Conservation (phyloP, 2,329 filamentous ascomycete genomes). For the Ophiocordyceps unilateralis region DNA sequence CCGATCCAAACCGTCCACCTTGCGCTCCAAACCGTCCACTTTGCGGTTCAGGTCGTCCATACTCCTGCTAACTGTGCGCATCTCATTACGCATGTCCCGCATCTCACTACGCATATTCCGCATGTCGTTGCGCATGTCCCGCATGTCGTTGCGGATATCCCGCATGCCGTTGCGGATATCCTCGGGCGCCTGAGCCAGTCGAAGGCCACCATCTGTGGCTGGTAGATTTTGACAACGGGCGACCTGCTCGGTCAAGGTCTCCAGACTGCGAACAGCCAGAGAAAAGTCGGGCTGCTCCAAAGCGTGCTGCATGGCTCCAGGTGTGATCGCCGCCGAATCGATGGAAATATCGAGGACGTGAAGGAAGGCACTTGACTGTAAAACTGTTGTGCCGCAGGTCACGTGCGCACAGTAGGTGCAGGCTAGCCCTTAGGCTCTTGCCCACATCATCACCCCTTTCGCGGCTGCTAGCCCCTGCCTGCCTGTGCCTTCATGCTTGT, state of each 20-base stretch:
- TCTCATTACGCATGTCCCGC: too few species aligned
- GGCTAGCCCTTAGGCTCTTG: too few species aligned
- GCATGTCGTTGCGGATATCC: not conserved
- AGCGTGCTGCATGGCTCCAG: not conserved
- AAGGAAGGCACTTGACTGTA: not conserved
- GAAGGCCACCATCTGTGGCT: not conserved
- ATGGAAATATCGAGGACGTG: not conserved
- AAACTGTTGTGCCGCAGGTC: too few species aligned
- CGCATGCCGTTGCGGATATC: not conserved
- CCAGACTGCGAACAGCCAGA: not conserved
- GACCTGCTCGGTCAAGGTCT: slow-evolving; percentile 1
- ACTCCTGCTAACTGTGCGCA: not conserved
- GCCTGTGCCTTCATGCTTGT: too few species aligned
- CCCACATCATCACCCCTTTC: too few species aligned
- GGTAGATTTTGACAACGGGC: not conserved
- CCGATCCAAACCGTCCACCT: not conserved
- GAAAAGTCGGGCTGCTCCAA: not conserved
- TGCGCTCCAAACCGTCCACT: not conserved
- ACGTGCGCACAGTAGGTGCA: too few species aligned
- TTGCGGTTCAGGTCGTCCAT: not conserved
- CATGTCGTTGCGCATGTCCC: not conserved
- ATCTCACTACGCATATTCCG: too few species aligned
- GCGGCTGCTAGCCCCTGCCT: too few species aligned
- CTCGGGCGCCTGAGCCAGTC: not conserved
- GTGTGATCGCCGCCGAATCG: not conserved